Conservation (phyloP, 352 stramenopile genomes). For the Hyaloperonospora arabidopsidis region DNA sequence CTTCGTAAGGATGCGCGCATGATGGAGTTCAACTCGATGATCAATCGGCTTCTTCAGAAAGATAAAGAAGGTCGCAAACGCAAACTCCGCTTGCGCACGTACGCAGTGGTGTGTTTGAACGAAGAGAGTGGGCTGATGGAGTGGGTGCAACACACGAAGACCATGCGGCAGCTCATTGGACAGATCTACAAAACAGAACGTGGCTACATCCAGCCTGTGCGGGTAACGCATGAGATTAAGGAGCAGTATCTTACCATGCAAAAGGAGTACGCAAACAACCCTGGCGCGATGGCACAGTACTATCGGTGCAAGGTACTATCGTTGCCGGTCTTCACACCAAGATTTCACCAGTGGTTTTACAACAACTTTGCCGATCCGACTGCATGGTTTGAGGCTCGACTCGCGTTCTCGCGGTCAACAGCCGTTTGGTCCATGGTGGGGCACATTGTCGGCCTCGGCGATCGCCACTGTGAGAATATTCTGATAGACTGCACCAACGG, state of each 20-base stretch:
- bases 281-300: slow-evolving; percentile 66
- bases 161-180: slow-evolving; percentile 84
- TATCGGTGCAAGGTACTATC: slow-evolving; percentile 63
- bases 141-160: slow-evolving; percentile 97
- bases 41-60: slow-evolving; percentile 97
- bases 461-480: slow-evolving; percentile 99
- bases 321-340: slow-evolving; percentile 82
- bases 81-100: slow-evolving; percentile 94
- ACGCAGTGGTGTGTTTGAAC: slow-evolving; percentile 97
- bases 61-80: slow-evolving; percentile 84
- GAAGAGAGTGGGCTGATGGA: slow-evolving; percentile 99
- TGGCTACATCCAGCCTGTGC: slow-evolving; percentile 72
- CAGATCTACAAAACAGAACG: slow-evolving; percentile 86
- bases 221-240: slow-evolving; percentile 76
- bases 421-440: slow-evolving; percentile 97
- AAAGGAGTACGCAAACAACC: slow-evolving; percentile 72
- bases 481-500: slow-evolving; percentile 95
- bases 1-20: slow-evolving; percentile 99
- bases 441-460: slow-evolving; percentile 90
- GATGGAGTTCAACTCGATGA: slow-evolving; percentile 99
- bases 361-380: slow-evolving; percentile 97
- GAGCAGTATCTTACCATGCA: slow-evolving; percentile 85
- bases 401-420: slow-evolving; percentile 74
- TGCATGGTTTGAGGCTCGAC: slow-evolving; percentile 95
- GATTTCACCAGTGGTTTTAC: slow-evolving; percentile 99